Base-by-base conservation (phyloP, 148 eudicot genomes). In the Gaultheria prostrata region DNA sequence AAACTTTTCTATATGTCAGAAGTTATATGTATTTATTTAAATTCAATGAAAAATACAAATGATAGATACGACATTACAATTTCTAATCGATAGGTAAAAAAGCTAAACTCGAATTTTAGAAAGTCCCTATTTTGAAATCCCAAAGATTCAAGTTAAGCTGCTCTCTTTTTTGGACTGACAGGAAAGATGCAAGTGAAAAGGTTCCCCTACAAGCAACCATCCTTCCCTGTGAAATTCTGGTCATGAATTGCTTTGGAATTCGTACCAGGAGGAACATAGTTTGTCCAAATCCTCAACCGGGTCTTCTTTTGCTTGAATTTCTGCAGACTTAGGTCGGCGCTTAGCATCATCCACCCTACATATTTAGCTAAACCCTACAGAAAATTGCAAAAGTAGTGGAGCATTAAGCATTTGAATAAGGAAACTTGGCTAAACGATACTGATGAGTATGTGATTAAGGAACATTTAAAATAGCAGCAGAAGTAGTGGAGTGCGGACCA, bases 141-240 rank as follows among this genome's bases (percentile, higher is more conserved):
- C 59, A 54, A 54, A 54, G 11, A 15, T 21, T 54, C 59, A 54
- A 49, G 11, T 49, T 49, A 49, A 49, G 51, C 51, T 5, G 8
- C 51, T 3, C 8, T 49, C 51, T 8, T n/a, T n/a, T n/a, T n/a
- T n/a, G n/a, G n/a, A n/a, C n/a, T n/a, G n/a, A n/a, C n/a, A n/a
- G n/a, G n/a, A 54, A 54, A 54, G 74, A 32, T 32, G 74, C 74
- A 70, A 33, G 30, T 30, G 18, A 8, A 32, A 28, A 35, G 28
- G 28, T 5, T 26, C 32, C 33, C 82, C 45, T 88, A 97, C 28
- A 65, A 43, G 73, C 69, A 78, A 87, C 81, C 61, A 50, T 95
- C 99, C 93, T 92, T 95, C 85, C 99, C 99, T 13, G 92, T 92
- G 80, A 97, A 97, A 85, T 97, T 95, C 84, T 93, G 95, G 92